Evolutionary conservation across 192 early-diverging fungal species (phyloP).

Genomic region (Haplosporangium gracile): DNA sequence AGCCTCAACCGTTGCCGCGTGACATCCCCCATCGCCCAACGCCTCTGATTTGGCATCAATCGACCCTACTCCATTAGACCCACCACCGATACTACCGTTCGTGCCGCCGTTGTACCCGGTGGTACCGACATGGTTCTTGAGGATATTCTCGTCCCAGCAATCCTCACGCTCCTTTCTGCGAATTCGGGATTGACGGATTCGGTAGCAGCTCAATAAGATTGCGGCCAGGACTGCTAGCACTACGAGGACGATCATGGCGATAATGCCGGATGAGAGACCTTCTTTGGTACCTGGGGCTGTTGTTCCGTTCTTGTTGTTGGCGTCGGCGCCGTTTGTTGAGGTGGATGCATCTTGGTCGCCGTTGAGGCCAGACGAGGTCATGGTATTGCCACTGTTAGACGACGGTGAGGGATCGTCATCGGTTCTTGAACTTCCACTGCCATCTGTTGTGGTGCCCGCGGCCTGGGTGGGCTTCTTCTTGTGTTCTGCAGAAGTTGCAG

Average conservation of each 20-base stretch:
- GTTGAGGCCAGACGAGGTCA: background rate
- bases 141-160: conserved; percentile 23
- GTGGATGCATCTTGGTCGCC: background rate
- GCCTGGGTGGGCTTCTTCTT: background rate
- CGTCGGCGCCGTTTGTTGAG: background rate
- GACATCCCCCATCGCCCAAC: background rate
- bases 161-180: background rate
- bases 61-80: background rate
- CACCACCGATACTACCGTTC: background rate
- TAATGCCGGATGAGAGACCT: conserved; percentile 10
- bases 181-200: conserved; percentile 12
- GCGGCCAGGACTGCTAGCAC: conserved; percentile 8
- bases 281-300: background rate
- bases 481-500: background rate
- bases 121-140: conserved; percentile 19
- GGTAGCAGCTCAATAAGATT: conserved; percentile 21
- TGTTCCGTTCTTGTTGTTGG: background rate
- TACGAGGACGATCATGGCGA: conserved; percentile 16
- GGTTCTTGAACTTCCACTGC: background rate
- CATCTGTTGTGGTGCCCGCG: background rate
- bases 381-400: background rate
- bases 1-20: background rate
- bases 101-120: background rate
- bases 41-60: background rate
- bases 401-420: background rate